phyloP scores from a whole-genome alignment of 1,139 yeast genomes.

The Ogataea hybrid region DNA sequence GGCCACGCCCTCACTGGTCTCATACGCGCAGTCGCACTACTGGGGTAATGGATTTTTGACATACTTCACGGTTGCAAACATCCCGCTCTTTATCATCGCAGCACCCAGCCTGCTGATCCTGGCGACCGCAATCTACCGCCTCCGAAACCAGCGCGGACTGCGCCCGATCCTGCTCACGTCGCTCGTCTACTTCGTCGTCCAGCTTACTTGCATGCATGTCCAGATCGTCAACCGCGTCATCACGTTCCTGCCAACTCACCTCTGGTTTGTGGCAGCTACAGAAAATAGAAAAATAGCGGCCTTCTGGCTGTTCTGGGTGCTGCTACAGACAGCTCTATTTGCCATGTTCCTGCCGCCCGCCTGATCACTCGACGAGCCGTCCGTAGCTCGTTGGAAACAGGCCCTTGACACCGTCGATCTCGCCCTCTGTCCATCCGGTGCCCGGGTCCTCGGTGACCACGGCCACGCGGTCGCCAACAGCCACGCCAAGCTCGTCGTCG shows the following conservation, averaged over 20 bases:
- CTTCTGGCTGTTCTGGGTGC: slow-evolving; percentile 53
- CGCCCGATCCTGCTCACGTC: slow-evolving; percentile 34
- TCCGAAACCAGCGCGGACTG: slow-evolving; percentile 9
- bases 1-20: slow-evolving; percentile 52
- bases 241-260: slow-evolving; percentile 70
- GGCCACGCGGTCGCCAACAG: slow-evolving; percentile 69
- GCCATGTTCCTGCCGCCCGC: slow-evolving; percentile 78
- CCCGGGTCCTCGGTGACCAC: slow-evolving; percentile 72
- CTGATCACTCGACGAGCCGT: slow-evolving; percentile 35
- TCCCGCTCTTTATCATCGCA: slow-evolving; percentile 83
- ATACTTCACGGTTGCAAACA: slow-evolving; percentile 79
- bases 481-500: slow-evolving; percentile 72
- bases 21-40: slow-evolving; percentile 75
- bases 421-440: slow-evolving; percentile 97
- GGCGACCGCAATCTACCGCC: slow-evolving; percentile 21
- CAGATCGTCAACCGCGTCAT: slow-evolving; percentile 82
- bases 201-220: slow-evolving; percentile 58
- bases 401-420: slow-evolving; percentile 68
- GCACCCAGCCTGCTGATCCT: slow-evolving; percentile 58
- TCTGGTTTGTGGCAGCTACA: slow-evolving; percentile 58
- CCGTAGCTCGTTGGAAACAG: slow-evolving; percentile 83
- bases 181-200: slow-evolving; percentile 45
- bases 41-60: slow-evolving; percentile 82
- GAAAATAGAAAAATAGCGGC: slow-evolving; percentile 29
- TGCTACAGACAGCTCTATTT: slow-evolving; percentile 59